phyloP scores from a whole-genome alignment of 2,329 filamentous ascomycete genomes.

The Penicillium sp. region DNA sequence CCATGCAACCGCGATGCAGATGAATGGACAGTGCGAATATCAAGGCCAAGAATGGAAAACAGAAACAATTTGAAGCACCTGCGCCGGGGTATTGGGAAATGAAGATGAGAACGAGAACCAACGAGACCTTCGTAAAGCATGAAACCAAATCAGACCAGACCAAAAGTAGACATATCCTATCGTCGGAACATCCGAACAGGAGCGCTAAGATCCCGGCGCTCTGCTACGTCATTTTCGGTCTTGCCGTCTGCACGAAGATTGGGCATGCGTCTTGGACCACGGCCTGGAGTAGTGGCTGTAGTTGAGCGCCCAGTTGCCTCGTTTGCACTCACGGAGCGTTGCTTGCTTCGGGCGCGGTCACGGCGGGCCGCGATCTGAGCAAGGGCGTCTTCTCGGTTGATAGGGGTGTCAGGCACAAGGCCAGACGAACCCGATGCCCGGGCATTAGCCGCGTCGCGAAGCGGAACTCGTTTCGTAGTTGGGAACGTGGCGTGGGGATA shows the following conservation, averaged over 20 bases:
- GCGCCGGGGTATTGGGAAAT: constrained; percentile 34
- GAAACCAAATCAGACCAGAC: not conserved
- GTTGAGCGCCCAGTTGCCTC: constrained; percentile 37
- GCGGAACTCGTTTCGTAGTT: constrained; percentile 36
- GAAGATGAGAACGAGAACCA: constrained; percentile 21
- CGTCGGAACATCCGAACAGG: constrained; percentile 38
- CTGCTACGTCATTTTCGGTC: constrained; percentile 30
- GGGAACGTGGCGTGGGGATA: constrained; percentile 20
- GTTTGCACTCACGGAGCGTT: constrained; percentile 44
- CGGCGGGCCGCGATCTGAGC: constrained; percentile 53
- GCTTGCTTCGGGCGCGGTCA: constrained; percentile 47
- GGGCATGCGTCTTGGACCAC: constrained; percentile 36
- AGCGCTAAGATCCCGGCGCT: constrained; percentile 42
- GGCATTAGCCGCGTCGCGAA: constrained; percentile 31
- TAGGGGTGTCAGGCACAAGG: constrained; percentile 44
- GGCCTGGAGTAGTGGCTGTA: constrained; percentile 28
- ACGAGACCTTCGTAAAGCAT: constrained; percentile 16
- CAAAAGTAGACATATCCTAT: constrained; percentile 10
- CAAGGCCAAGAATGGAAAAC: constrained; percentile 11
- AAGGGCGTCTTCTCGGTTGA: constrained; percentile 51
- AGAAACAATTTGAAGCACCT: constrained; percentile 14
- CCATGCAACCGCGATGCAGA: constrained; percentile 15
- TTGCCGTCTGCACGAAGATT: constrained; percentile 35
- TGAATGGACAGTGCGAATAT: constrained; percentile 4
- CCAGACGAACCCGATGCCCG: constrained; percentile 24